Conservation (phyloP, 345 rosid genomes). For the Eucalyptus melliodora region DNA sequence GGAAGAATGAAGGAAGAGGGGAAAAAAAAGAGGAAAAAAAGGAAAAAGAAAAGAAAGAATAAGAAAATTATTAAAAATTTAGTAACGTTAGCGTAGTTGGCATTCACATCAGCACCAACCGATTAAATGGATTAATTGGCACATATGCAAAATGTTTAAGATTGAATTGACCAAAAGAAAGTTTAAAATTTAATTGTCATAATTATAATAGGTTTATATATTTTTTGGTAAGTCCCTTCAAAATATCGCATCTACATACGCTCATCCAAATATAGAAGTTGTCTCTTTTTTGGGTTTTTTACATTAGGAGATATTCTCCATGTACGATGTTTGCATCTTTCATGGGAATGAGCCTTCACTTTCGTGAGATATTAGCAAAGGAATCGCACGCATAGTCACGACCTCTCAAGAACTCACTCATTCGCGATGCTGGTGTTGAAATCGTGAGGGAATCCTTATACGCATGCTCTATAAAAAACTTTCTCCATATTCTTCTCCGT, state of each 20-base stretch:
- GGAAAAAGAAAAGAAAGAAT: too few species aligned
- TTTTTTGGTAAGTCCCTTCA: fast-evolving
- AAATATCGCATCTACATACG: fast-evolving
- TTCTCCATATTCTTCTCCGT: not conserved
- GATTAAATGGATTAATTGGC: fast-evolving
- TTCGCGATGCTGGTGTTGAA: not conserved
- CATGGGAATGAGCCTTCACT: not conserved
- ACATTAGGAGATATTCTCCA: not conserved
- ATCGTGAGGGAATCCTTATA: not conserved
- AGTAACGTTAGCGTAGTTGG: fast-evolving
- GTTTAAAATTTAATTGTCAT: fast-evolving
- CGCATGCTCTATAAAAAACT: not conserved
- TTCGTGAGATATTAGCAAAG: not conserved
- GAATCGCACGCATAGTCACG: not conserved
- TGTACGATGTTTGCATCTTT: not conserved
- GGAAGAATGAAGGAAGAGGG: too few species aligned
- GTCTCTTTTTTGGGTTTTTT: not conserved
- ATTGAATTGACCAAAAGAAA: too few species aligned
- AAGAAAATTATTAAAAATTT: too few species aligned
- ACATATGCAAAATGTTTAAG: fast-evolving
- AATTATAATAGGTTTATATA: fast-evolving
- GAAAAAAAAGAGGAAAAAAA: too few species aligned
- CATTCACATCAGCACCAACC: fast-evolving
- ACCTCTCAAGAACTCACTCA: not conserved
- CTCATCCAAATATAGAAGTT: not conserved